Base-by-base conservation (phyloP, 2,329 filamentous ascomycete genomes). In the Davidsoniella neocaledoniae region DNA sequence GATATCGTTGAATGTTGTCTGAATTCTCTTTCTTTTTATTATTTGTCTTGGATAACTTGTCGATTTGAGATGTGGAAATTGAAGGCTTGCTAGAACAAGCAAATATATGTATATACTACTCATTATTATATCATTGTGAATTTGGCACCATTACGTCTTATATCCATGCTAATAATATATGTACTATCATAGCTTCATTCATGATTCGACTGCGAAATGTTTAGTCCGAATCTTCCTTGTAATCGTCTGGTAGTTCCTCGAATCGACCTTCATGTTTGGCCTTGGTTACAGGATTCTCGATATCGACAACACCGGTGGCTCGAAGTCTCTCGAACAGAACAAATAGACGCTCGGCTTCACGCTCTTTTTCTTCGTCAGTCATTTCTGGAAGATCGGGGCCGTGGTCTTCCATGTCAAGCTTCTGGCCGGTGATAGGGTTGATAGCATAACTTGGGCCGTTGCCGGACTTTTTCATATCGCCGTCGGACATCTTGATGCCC, bases 311-410 rank as follows among this genome's bases (percentile, higher is more conserved):
- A 2, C 86, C 86, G 9, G 80, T 91, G 54, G 74, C 76, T 61
- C 77, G 85, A 41, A 91, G 67, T 54, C 72, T 74, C 64, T 95
- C 87, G 64, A 95, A 95, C 2, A 95, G 67, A 10, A 94, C 86
- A 66, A 93, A 95, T 1, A 95, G 64, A 51, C 79, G 76, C 64
- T 95, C 90, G 0, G 88, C 90, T 61, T 98, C 91, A 52, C 84
- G 72, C 63, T 94, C 85, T 63, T 90, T 95, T 66, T 96, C 90
- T 56, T 88, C 87, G 43, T 84, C 70, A 0, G 83, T 91, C 90
- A 96, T 94, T 45, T 83, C 77, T 1, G 78, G 77, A 9, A 69
- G 63, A 3, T 77, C 66, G 5, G 76, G 68, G 1, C 21, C n/a
- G 5, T 68, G 64, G 49, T 70, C 72, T 63, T 90, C 83, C 37